Evolutionary conservation across 2,329 filamentous ascomycete species (phyloP), one percentile per base, ranked within the genome.

Genomic region (Chrysoporthe cubensis): DNA sequence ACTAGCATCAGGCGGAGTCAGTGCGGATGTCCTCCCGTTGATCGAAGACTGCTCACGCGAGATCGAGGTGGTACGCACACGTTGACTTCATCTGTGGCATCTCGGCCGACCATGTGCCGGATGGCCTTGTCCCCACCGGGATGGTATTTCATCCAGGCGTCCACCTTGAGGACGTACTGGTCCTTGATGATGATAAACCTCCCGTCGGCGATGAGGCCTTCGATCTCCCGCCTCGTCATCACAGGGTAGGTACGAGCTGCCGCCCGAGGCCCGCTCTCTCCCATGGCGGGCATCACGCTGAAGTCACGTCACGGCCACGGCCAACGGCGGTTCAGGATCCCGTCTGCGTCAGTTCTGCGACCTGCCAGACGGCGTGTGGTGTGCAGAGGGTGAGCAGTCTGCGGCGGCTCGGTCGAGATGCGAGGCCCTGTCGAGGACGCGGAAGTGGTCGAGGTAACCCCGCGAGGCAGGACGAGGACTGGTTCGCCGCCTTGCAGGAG

Each of bases 71-170:
- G 62, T 58, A 83, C 90, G 62, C 85, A 97, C 93, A 90, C 92
- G 78, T 91, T 93, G 70, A 98, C 90, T 80, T 98, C 96, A 78
- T 97, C 94, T 13, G 95, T 97, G 62, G 93, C 95, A 87, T 97
- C 94, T 80, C 91, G 88, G 70, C 94, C 94, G 69, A 98, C 88
- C 93, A 97, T 96, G 77, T 99, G 96, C 77, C 88, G 83, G 71
- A 99, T 96, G 65, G 95, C 88, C 80, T 94, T 96, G 74, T 95
- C 90, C 73, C 96, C 96, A 67, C 96, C 96, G 14, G 96, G 96
- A 75, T 98, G 96, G 75, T 92, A 97, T 64, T 88, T 88, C 64
- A 96, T 82, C 93, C 94, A 99, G 50, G 90, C 85, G 78, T 98
- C 95, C 43, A 93, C 89, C 80, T 94, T 97, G 72, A 98, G 80